phyloP scores from a whole-genome alignment of 1,139 yeast genomes.

The Diutina pseudorugosa region DNA sequence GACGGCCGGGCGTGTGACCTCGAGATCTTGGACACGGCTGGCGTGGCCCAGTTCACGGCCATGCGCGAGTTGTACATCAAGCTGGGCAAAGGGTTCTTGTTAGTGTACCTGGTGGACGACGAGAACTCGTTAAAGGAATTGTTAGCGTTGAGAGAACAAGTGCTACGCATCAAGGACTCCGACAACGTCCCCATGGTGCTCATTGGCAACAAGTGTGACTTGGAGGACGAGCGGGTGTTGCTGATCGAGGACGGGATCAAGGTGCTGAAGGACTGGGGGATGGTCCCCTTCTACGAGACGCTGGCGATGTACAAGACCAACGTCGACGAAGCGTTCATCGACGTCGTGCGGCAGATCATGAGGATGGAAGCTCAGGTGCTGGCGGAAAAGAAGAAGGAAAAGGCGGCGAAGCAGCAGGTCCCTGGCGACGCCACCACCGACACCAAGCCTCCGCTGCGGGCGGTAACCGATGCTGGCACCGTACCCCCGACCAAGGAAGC shows the following conservation, averaged over 20 bases:
- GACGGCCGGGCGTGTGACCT: slow-evolving; percentile 88
- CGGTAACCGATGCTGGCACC: slow-evolving; percentile 4
- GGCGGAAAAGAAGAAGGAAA: slow-evolving; percentile 36
- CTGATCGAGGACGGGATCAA: slow-evolving; percentile 71
- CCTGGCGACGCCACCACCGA: slow-evolving; percentile 6
- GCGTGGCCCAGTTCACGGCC: slow-evolving; percentile 42
- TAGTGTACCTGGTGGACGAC: slow-evolving; percentile 87
- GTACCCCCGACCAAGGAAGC: slow-evolving; percentile 6
- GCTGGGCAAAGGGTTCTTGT: slow-evolving; percentile 25
- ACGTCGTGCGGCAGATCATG: slow-evolving; percentile 80
- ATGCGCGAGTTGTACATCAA: slow-evolving; percentile 61
- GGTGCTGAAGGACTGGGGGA: slow-evolving; percentile 77
- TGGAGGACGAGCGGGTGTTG: slow-evolving; percentile 63
- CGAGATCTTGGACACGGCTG: slow-evolving; percentile 45
- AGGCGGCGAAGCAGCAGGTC: slow-evolving; percentile 21
- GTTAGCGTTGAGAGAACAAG: slow-evolving; percentile 76
- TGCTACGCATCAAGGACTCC: slow-evolving; percentile 75
- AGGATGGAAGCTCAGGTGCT: slow-evolving; percentile 50
- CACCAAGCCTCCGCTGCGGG: slow-evolving; percentile 4
- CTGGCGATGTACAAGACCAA: slow-evolving; percentile 86
- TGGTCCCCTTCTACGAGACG: slow-evolving; percentile 86
- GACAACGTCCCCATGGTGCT: slow-evolving; percentile 73
- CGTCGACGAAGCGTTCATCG: slow-evolving; percentile 83
- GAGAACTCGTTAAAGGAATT: slow-evolving; percentile 75
- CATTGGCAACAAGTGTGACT: slow-evolving; percentile 82